These are phyloP conservation scores for Sanghuangporus baumii DNA, from an alignment of 1,284 basidiomycete species.

Conservation along the genomic window DNA sequence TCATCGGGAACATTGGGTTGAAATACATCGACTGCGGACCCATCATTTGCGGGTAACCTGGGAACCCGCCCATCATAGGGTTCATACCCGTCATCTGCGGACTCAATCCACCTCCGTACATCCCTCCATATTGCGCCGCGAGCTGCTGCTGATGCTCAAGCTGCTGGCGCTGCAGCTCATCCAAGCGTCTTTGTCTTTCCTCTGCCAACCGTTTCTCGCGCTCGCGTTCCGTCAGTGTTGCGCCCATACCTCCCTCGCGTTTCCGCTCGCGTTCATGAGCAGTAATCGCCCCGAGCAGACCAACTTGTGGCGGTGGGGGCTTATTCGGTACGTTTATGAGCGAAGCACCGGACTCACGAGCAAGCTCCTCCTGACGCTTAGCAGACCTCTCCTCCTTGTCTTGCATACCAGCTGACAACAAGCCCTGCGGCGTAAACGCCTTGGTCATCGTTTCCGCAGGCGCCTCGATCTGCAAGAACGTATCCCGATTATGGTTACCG, in stretches of 20 bases:
- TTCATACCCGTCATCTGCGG: slow-evolving; percentile 38
- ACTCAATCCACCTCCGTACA: slow-evolving; percentile 13
- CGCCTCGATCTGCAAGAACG: slow-evolving; percentile 80
- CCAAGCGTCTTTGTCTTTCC: slow-evolving; percentile 87
- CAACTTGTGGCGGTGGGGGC: slow-evolving; percentile 92
- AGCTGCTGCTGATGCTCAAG: slow-evolving; percentile 78
- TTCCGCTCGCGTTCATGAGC: slow-evolving; percentile 93
- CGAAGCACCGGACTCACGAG: slow-evolving; percentile 83
- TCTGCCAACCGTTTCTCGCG: slow-evolving; percentile 86
- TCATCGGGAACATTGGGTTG: slow-evolving; percentile 36
- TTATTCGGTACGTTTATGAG: slow-evolving; percentile 93
- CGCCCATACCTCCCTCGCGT: slow-evolving; percentile 91
- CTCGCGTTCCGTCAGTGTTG: slow-evolving; percentile 91
- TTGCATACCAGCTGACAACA: slow-evolving; percentile 91
- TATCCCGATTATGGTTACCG: slow-evolving; percentile 38
- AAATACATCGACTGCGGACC: slow-evolving; percentile 51
- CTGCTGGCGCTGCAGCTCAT: slow-evolving; percentile 86
- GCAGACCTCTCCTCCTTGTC: slow-evolving; percentile 95
- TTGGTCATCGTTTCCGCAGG: slow-evolving; percentile 77
- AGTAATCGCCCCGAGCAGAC: slow-evolving; percentile 92
- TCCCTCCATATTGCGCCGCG: slow-evolving; percentile 27
- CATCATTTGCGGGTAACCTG: slow-evolving; percentile 47
- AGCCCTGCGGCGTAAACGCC: slow-evolving; percentile 89
- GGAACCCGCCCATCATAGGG: slow-evolving; percentile 52
- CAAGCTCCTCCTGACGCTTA: slow-evolving; percentile 89